Evolutionary conservation across 345 rosid species (phyloP).

Genomic region (Citrus unshiu): DNA sequence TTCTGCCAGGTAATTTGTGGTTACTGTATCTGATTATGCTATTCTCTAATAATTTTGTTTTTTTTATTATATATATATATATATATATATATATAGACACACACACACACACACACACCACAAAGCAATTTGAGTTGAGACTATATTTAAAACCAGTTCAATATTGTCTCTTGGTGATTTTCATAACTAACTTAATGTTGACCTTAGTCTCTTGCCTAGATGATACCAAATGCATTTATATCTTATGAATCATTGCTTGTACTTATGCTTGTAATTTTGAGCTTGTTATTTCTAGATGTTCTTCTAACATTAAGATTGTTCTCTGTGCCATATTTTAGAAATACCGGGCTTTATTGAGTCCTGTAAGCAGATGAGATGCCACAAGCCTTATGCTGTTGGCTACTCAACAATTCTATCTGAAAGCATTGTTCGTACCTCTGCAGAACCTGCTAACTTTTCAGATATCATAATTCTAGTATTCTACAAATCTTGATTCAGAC

Average conservation of each 20-base stretch:
- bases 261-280: not conserved
- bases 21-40: not conserved
- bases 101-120: too few species aligned
- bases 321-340: not conserved
- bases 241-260: not conserved
- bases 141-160: not conserved
- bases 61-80: too few species aligned
- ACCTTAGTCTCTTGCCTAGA: not conserved
- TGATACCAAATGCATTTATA: not conserved
- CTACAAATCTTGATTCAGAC: not conserved
- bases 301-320: not conserved
- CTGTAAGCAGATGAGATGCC: conserved; percentile 1
- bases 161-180: not conserved
- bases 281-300: not conserved
- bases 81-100: not conserved
- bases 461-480: not conserved
- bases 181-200: not conserved
- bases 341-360: not conserved
- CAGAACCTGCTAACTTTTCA: not conserved
- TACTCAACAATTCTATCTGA: not conserved
- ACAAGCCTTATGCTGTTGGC: not conserved
- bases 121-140: too few species aligned
- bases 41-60: not conserved
- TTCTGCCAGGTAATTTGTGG: conserved; percentile 49
- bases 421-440: not conserved